Evolutionary conservation across 2,329 filamentous ascomycete species (phyloP), one percentile per base, ranked within the genome.

Genomic region (Fonsecaea monophora): DNA sequence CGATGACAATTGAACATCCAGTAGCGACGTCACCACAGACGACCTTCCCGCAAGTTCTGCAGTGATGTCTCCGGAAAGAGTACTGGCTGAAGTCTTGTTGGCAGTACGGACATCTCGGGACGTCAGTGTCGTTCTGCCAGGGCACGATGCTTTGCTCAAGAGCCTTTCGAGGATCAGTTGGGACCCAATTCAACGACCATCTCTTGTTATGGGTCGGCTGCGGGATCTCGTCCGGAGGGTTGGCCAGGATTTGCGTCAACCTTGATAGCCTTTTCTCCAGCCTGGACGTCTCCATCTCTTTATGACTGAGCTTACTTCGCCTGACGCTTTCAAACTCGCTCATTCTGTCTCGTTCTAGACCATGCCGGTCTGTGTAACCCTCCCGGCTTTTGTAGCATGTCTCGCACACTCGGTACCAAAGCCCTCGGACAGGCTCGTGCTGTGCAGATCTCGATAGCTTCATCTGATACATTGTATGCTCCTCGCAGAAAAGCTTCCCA

Each of bases 401-500:
- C 81, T 99, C 95, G 76, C 95, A 99, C 1, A 98, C 94, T 60
- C 95, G 83, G 73, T 92, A 96, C 95, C 95, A 99, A 72, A 92
- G 87, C 7, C 95, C 95, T 68, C 94, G 84, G 1, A 95, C 87
- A 0, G 95, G 94, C 70, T 99, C 95, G 78, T 97, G 92, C 66
- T 89, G 86, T 3, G 95, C 95, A 35, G 93, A 90, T 62, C 94
- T 85, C 8, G 94, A 97, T 10, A 99, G 84, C 82, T 96, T 97
- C 91, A 98, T 98, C 81, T 99, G 94, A 76, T 98, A 99, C 94
- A 99, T 97, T 60, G 95, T 98, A 77, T 99, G 95, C 73, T 94
- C 92, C 75, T 98, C 95, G 78, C 95, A 99, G 77, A 98, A 99
- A 48, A 99, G 81, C 73, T 90, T 90, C 6, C 95, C 95, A 75